A percentile compares a stretch with the other conserved stretches of the same genome.
These are phyloP conservation scores for Ogataea sp. DNA, from an alignment of 805 yeast species.

Conservation along the genomic window DNA sequence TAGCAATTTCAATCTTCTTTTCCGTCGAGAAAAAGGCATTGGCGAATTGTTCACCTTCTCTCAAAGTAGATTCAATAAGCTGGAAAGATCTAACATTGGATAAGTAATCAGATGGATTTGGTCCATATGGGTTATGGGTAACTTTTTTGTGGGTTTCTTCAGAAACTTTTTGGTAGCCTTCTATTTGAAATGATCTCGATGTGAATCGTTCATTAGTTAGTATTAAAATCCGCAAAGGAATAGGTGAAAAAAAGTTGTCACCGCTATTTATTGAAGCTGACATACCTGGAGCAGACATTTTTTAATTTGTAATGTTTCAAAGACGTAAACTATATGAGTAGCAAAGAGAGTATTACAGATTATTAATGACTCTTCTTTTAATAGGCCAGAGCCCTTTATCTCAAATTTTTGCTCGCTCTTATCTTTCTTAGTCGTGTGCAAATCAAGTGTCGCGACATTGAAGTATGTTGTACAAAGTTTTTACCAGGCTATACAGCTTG, in stretches of 20 bases:
- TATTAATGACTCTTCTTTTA: not conserved
- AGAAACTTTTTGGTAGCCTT: slow-evolving; percentile 35
- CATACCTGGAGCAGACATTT: slow-evolving; percentile 11
- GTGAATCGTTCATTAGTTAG: not conserved
- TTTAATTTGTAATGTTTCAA: no score
- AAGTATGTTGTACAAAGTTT: no score
- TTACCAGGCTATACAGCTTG: no score
- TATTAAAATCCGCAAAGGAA: not conserved
- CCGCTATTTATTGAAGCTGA: not conserved
- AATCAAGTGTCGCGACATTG: no score
- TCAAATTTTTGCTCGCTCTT: no score
- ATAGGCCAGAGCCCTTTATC: no score
- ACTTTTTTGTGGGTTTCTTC: slow-evolving; percentile 32
- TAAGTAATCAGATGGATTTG: slow-evolving; percentile 86
- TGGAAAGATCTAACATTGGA: slow-evolving; percentile 87
- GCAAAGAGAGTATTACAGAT: no score
- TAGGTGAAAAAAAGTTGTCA: not conserved
- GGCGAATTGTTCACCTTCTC: slow-evolving; percentile 99
- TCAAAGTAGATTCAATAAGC: slow-evolving; percentile 87
- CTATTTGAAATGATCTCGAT: slow-evolving; percentile 3
- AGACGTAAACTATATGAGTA: no score
- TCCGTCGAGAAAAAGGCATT: slow-evolving; percentile 93
- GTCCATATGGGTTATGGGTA: slow-evolving; percentile 78
- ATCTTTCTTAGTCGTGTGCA: no score
- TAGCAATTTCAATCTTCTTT: slow-evolving; percentile 94